A percentile compares a stretch with the other conserved stretches of the same genome.
Evolutionary conservation across 2,329 filamentous ascomycete species (phyloP).

Genomic region (Fusarium foetens): DNA sequence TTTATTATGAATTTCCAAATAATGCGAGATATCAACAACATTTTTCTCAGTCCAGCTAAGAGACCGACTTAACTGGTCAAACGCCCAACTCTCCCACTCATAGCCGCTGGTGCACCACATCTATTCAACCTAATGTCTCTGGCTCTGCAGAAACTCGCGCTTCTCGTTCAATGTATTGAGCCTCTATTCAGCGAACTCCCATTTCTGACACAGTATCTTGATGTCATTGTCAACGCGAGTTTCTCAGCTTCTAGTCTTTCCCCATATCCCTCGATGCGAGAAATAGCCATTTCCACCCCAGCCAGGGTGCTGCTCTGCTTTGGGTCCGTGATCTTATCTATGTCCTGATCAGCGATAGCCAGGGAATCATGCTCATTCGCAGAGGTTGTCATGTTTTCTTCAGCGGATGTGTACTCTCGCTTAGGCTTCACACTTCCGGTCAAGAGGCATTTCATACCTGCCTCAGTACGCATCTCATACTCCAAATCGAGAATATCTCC

Average conservation of each 20-base stretch:
- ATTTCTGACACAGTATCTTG: rapidly evolving
- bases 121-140: too few relatives aligned
- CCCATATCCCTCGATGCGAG: rapidly evolving
- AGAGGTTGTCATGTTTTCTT: rapidly evolving
- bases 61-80: too few relatives aligned
- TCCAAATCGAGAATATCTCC: neutral
- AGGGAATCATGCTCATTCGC: neutral
- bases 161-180: rapidly evolving
- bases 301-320: rapidly evolving
- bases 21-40: too few relatives aligned
- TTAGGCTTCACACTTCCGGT: rapidly evolving
- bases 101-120: too few relatives aligned
- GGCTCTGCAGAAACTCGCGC: neutral
- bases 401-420: rapidly evolving
- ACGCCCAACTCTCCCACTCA: too few relatives aligned
- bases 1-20: too few relatives aligned
- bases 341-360: neutral
- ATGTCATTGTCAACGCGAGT: rapidly evolving
- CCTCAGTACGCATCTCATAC: neutral
- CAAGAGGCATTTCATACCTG: neutral
- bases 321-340: neutral
- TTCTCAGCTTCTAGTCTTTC: rapidly evolving
- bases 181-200: rapidly evolving
- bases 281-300: neutral
- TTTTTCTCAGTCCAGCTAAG: neutral